Evolutionary conservation across 352 stramenopile species (phyloP).

Genomic region (Globisporangium okanoganense): DNA sequence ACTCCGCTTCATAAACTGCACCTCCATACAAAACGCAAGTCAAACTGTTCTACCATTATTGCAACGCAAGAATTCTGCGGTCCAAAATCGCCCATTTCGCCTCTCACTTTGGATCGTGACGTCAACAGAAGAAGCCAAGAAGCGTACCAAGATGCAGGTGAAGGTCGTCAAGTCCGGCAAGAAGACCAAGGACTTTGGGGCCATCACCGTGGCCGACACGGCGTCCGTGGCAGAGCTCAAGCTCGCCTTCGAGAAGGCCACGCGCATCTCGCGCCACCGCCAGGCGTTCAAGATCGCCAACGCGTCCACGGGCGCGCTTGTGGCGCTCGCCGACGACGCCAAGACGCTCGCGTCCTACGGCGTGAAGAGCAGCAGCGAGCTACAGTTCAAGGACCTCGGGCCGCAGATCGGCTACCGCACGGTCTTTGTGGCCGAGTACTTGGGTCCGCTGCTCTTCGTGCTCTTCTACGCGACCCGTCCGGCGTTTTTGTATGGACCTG

Average conservation of each 20-base stretch:
- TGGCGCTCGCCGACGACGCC: slow-evolving; percentile 53
- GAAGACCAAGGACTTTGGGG: slow-evolving; percentile 55
- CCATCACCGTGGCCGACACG: slow-evolving; percentile 28
- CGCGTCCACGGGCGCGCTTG: slow-evolving; percentile 25
- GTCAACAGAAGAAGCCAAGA: background rate
- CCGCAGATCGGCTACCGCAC: slow-evolving; percentile 88
- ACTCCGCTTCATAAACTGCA: no score
- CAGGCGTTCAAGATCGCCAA: slow-evolving; percentile 59
- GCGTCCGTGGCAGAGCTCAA: slow-evolving; percentile 55
- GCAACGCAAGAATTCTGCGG: no score
- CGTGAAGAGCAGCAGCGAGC: slow-evolving; percentile 41
- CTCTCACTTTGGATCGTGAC: slow-evolving; percentile 12
- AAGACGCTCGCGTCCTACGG: slow-evolving; percentile 55
- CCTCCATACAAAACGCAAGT: no score
- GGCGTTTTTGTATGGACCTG: slow-evolving; percentile 65
- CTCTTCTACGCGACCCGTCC: slow-evolving; percentile 69
- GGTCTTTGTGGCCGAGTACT: slow-evolving; percentile 86
- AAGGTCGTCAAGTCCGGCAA: slow-evolving; percentile 57
- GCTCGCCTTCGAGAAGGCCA: slow-evolving; percentile 43
- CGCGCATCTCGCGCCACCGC: slow-evolving; percentile 49
- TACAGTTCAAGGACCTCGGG: slow-evolving; percentile 79
- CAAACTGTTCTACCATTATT: no score
- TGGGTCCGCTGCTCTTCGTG: slow-evolving; percentile 83
- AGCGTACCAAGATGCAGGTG: slow-evolving; percentile 43
- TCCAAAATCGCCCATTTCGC: background rate